phyloP scores from a whole-genome alignment of 2,329 filamentous ascomycete species.

The Emergomyces orientalis region DNA sequence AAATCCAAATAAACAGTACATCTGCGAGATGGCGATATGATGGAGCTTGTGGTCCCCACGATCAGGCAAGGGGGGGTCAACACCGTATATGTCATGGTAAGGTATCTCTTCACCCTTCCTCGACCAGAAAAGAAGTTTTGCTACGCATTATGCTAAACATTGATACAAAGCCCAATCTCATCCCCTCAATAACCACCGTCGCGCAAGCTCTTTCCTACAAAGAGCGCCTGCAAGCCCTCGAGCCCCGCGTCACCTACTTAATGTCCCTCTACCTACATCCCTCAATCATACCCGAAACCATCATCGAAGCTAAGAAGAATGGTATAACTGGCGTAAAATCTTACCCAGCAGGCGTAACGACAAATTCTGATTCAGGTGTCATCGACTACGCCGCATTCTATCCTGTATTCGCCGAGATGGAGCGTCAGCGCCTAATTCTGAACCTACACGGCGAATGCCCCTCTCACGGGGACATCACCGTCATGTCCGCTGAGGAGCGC shows the following conservation, averaged over 20 bases:
- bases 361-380: conserved; percentile 47
- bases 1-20: conserved; percentile 42
- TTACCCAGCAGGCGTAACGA: conserved; percentile 42
- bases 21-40: conserved; percentile 56
- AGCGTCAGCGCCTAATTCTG: conserved; percentile 68
- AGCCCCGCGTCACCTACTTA: conserved; percentile 56
- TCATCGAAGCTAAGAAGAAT: conserved; percentile 61
- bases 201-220: conserved; percentile 58
- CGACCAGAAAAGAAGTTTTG: not conserved
- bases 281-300: conserved; percentile 57
- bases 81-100: conserved; percentile 49
- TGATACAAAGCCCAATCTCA: conserved; percentile 50
- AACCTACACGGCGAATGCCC: conserved; percentile 92
- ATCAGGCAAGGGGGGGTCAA: conserved; percentile 56
- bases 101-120: conserved; percentile 10
- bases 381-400: conserved; percentile 38
- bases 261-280: conserved; percentile 65
- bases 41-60: conserved; percentile 48
- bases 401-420: conserved; percentile 77
- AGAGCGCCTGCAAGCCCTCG: conserved; percentile 49
- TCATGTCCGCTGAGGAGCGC: conserved; percentile 59
- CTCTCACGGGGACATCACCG: conserved; percentile 44
- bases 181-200: conserved; percentile 54
- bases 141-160: conserved; percentile 2
- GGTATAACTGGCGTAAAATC: conserved; percentile 61